Evolutionary conservation across 148 eudicot genomes (phyloP).

Genomic region (Vaccinium myrtillus): DNA sequence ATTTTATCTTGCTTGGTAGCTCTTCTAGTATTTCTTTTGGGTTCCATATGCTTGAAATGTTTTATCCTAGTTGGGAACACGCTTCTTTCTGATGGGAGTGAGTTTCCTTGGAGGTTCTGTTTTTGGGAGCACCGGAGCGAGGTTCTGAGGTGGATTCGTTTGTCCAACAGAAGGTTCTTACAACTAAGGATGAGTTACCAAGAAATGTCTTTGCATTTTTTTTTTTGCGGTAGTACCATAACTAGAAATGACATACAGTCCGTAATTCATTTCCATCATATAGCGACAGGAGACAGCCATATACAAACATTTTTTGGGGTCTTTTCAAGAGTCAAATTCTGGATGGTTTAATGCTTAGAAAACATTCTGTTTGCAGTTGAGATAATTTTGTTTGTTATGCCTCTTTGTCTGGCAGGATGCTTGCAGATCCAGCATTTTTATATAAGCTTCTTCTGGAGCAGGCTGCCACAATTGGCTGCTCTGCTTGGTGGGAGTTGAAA

Average conservation of each 20-base stretch:
- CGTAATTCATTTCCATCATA: neutral
- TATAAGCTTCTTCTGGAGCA: constrained; percentile 83
- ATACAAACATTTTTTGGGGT: neutral
- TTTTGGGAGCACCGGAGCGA: neutral
- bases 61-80: neutral
- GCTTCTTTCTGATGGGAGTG: neutral
- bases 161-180: neutral
- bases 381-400: constrained; percentile 5
- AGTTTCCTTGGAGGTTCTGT: neutral
- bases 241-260: neutral
- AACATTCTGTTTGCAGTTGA: neutral
- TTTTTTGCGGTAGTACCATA: neutral
- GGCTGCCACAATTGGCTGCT: constrained; percentile 78
- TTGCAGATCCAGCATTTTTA: constrained; percentile 95
- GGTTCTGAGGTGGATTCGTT: neutral
- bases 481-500: constrained; percentile 78
- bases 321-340: neutral
- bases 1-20: neutral
- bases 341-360: neutral
- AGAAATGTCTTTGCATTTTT: neutral
- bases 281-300: neutral
- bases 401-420: constrained; percentile 62
- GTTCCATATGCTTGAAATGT: neutral
- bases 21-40: neutral
- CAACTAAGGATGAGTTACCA: neutral